Base-by-base conservation (phyloP, 495 filamentous ascomycete species). In the Xanthoparmelia taractica region DNA sequence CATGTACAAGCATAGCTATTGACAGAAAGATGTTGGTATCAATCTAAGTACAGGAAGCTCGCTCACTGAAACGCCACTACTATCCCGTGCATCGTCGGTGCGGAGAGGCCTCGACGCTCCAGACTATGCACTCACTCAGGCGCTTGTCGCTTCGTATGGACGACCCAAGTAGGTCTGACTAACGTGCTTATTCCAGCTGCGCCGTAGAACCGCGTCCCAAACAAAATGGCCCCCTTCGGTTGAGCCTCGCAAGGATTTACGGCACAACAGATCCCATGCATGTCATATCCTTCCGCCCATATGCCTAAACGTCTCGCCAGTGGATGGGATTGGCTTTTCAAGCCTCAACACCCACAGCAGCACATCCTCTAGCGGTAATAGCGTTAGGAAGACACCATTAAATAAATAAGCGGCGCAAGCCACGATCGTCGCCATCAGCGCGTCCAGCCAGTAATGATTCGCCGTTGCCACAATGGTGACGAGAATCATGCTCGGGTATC, bases 381-480 rank as follows among this genome's bases (percentile, higher is more conserved):
- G 72, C 36, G 81, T 71, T 58, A 79, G 69, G 65, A 84, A 82
- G 13, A 87, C 65, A 27, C 75, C 63, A 65, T 87, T 87, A 55
- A 72, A 73, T n/a, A 69, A 23, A 64, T 80, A 82, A 25, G 76
- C 74, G 31, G 78, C 56, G 67, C 73, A 78, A 20, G 80, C 77
- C 18, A 78, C 73, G n/a, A 80, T 66, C 8, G 77, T 78, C 36
- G 82, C 76, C 59, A 81, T 73, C 23, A 78, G 70, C 1, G 83
- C 84, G 69, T 87, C 85, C 41, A 87, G 73, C 72, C 80, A 84
- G 67, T 84, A 87, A 70, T 87, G 85, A 65, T 88, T 87, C 17
- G 85, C 85, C 8, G 85, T 88, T 13, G 83, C 83, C 20, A 88
- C 75, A 57, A 87, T 86, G 17, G 84, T 81, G 57, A 78, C 76